A percentile compares a stretch with the other conserved stretches of the same genome.
Conservation (phyloP, 169 alveolate genomes). For the Eimeria acervulina region DNA sequence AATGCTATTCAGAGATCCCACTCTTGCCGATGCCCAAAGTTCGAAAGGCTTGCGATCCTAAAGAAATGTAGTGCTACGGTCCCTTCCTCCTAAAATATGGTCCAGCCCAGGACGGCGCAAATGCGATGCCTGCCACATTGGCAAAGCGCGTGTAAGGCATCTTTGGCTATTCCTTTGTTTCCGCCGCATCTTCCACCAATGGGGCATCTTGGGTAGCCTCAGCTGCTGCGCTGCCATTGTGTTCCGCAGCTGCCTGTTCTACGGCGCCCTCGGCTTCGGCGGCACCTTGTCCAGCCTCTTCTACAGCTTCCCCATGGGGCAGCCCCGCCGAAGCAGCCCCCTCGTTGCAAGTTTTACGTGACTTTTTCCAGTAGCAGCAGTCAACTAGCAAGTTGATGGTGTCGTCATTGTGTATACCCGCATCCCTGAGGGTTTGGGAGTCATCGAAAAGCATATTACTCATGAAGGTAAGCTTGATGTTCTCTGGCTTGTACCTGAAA, state of each 20-base stretch:
- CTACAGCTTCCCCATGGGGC: conserved; percentile 31
- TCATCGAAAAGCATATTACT: conserved; percentile 75
- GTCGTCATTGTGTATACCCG: conserved; percentile 68
- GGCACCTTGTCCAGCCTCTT: conserved; percentile 7
- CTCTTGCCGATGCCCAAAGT: neutral
- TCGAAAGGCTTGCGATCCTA: neutral
- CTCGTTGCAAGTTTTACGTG: neutral
- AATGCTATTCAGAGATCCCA: neutral
- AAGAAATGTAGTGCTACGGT: neutral
- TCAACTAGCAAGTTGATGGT: conserved; percentile 69
- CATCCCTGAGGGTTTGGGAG: conserved; percentile 48
- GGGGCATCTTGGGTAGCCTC: neutral
- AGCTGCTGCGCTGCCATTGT: neutral
- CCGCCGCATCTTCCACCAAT: neutral
- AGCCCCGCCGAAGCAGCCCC: conserved; percentile 27
- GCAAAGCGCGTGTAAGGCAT: neutral
- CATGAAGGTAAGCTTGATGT: conserved; percentile 60
- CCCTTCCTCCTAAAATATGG: neutral
- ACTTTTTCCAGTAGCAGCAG: conserved; percentile 70
- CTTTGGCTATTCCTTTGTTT: neutral
- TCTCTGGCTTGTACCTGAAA: conserved; percentile 61
- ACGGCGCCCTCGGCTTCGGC: conserved; percentile 47
- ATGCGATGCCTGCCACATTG: neutral
- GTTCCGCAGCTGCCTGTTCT: conserved; percentile 44
- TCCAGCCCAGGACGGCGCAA: neutral